Evolutionary conservation across 805 yeast species (phyloP), one percentile per base, ranked within the genome.

Genomic region (Lipomyces spencermartinsiae): DNA sequence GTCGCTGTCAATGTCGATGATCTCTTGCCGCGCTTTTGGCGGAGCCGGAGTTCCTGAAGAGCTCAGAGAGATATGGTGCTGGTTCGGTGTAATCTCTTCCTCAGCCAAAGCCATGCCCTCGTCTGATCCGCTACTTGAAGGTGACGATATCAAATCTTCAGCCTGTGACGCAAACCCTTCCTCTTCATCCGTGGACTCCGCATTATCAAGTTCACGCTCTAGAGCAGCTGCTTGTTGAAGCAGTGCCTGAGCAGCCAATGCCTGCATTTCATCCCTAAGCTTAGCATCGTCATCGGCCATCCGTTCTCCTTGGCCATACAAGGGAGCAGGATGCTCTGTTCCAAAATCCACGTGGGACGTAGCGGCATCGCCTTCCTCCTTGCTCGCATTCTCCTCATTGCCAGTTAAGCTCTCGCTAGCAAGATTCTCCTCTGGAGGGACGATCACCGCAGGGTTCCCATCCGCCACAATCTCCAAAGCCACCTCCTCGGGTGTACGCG

Each of bases 101-200:
- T 19, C 62, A 0, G 8, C 4, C 35, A 12, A 56, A n/a, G 12
- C 10, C 33, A 2, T 29, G n/a, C 6, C 29, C 8, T 62, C 33
- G 14, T 39, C 35, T 10, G 49, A 43, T 43, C 49, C 22, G n/a
- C 49, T 43, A 3, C 12, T 63, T 46, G 34, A 22, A 22, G 22
- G 12, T n/a, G 33, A 31, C 16, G 49, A 34, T 57, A 14, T 31
- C 25, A 39, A 63, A 14, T 63, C 63, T 8, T 51, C 61, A 37
- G 22, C 61, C 54, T 12, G n/a, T 37, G 31, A 46, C n/a, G 29
- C 61, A 35, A 19, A 16, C 37, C 31, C 53, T 14, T 56, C 58
- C 9, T 56, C 59, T 22, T 10, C 64, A 37, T 55, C 39, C 10
- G 10, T 33, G 25, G 22, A 62, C 25, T 63, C 58, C 12, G 39